Base-by-base conservation (phyloP, 768 basidiomycete genomes). In the Agrocybe pediades region DNA sequence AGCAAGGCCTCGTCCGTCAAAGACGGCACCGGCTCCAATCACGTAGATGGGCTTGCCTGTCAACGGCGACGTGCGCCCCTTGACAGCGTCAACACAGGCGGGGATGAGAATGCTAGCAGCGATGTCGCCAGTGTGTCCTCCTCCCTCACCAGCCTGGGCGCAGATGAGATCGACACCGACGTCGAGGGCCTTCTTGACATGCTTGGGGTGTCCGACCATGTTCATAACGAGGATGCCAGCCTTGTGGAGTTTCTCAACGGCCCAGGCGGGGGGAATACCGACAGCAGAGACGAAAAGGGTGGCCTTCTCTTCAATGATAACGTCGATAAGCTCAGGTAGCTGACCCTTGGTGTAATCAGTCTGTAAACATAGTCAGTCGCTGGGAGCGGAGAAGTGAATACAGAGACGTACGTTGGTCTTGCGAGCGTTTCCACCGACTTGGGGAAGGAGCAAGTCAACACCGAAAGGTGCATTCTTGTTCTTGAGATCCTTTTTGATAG, bases 191-290 rank as follows among this genome's bases (percentile, higher is more conserved):
- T 90, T 91, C 43, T 74, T 58, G 41, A 90, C 90, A 67, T 94
- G 91, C 66, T 94, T 96, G 11, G 94, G 93, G 65, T 94, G 91
- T n/a, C 95, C 95, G 54, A 96, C 88, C 91, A 93, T 94, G 73
- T 95, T 95, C 92, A 94, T 95, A 61, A 95, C 78, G 30, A 86
- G 80, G 56, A 96, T 94, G 13, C 90, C 88, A 11, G 90, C 90
- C 61, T 83, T 72, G 73, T 97, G 95, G 39, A 97, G 76, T 59
- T 75, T 82, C 25, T 95, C 90, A 29, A 97, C 90, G 26, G 80
- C 87, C 57, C 84, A 79, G 62, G 81, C 81, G 3, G 95, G 90
- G 1, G 95, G 95, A 4, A 96, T 84, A 59, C 93, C 93, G 41
- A 95, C 81, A 25, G 93, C 94, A 58, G 87, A 97, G 52, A 98